phyloP scores from a whole-genome alignment of 495 filamentous ascomycete species.

The Apodospora peruviana region DNA sequence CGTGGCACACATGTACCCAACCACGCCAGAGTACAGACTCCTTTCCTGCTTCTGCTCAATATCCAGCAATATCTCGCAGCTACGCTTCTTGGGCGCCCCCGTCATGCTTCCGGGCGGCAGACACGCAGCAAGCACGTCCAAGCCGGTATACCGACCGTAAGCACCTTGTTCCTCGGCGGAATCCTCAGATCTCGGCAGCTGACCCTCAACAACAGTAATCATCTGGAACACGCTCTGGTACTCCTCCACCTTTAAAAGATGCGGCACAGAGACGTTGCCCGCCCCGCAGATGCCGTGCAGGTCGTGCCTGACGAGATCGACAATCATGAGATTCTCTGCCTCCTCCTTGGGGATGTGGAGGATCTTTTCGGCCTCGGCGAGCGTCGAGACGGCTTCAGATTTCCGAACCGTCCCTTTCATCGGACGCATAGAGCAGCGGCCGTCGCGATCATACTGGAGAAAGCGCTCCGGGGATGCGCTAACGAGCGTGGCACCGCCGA shows the following conservation, averaged over 20 bases:
- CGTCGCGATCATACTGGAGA: constrained; percentile 60
- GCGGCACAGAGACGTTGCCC: constrained; percentile 56
- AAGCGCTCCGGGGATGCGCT: constrained; percentile 92
- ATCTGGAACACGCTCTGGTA: constrained; percentile 86
- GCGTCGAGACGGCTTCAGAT: constrained; percentile 47
- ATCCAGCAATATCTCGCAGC: constrained; percentile 68
- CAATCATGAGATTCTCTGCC: constrained; percentile 98
- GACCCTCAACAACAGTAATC: constrained; percentile 77
- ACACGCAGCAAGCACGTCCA: constrained; percentile 70
- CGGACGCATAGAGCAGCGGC: constrained; percentile 62
- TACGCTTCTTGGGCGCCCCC: constrained; percentile 86
- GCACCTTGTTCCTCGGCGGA: neutral
- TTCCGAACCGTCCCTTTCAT: constrained; percentile 96
- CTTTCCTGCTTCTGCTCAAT: constrained; percentile 63
- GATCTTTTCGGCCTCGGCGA: constrained; percentile 60
- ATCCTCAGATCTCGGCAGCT: constrained; percentile 34
- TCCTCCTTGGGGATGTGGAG: constrained; percentile 79
- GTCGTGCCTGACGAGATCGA: constrained; percentile 90
- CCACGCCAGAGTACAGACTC: constrained; percentile 82
- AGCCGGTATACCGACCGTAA: constrained; percentile 41
- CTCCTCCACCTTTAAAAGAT: constrained; percentile 82
- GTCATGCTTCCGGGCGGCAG: constrained; percentile 94
- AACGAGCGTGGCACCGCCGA: constrained; percentile 65
- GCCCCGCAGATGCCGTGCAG: constrained; percentile 73
- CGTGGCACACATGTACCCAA: constrained; percentile 82